Base-by-base conservation (phyloP, 2,329 filamentous ascomycete genomes). In the Diaporthe batatas region DNA sequence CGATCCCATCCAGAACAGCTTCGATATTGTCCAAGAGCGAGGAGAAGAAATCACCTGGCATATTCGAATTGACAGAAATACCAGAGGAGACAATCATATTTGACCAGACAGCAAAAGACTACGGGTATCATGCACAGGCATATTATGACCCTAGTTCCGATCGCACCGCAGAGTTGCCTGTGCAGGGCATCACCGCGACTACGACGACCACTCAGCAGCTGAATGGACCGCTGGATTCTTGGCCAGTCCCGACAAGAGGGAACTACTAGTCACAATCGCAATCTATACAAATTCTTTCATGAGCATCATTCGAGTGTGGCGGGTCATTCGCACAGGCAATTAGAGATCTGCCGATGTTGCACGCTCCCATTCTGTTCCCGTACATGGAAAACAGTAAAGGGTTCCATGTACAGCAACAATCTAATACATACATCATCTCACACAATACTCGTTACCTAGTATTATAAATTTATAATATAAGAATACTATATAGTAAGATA, bases 21-120 rank as follows among this genome's bases (percentile, higher is more conserved):
- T 72, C 73, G n/a, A 58, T 74, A 36, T 23, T 72, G 12, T 72
- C 73, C 32, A 68, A 71, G 34, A 68, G 64, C 47, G 73, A 74
- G 42, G 73, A 74, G n/a, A 68, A 72, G 53, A 72, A 68, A 16
- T 54, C 47, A 18, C 49, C 67, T 25, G 73, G 70, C 0, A 3
- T 70, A 7, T 74, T 70, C 36, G 73, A 74, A 55, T 11, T 74
- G 25, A 62, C 44, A 16, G 70, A 73, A 18, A 72, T 74, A 10
- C 70, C 70, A 7, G 73, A 74, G 36, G 73, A 74, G 42, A 23
- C 54, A 23, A 25, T 39, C 29, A 47, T 49, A 34, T 23, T 54
- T 29, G 29, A 44, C 2, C 42, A 58, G 44, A 32, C 23, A 23
- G 23, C 12, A 2, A 58, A 25, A n/a, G 32, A 34, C n/a, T 32